Conservation (phyloP, 805 yeast genomes). For the Wickerhamomyces alni region DNA sequence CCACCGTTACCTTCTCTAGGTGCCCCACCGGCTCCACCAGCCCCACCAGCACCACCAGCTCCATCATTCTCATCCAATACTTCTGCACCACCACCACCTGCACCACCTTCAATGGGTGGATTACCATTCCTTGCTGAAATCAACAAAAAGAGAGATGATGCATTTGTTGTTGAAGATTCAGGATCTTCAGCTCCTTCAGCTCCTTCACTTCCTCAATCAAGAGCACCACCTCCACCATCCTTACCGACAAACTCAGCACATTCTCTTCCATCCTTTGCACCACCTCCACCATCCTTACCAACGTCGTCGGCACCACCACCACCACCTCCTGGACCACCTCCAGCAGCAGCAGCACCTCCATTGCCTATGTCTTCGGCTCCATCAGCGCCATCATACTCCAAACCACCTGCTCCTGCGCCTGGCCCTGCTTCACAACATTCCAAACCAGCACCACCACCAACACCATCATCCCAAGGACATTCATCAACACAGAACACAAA, state of each 20-base stretch:
- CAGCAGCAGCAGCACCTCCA: conserved; percentile 5
- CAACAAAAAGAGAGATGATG: conserved; percentile 40
- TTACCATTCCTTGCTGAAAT: conserved; percentile 44
- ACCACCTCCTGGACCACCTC: conserved; percentile 6
- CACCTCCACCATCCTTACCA: conserved; percentile 12
- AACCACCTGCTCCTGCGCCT: conserved; percentile 8
- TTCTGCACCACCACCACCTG: conserved; percentile 6
- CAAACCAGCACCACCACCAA: conserved; percentile 19
- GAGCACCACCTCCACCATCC: conserved; percentile 9
- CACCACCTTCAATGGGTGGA: conserved; percentile 24
- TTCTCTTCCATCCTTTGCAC: conserved; percentile 10
- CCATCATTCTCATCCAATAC: conserved; percentile 12
- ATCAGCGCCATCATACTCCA: not conserved
- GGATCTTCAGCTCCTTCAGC: conserved; percentile 19
- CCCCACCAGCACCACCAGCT: conserved; percentile 2
- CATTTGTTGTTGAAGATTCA: conserved; percentile 33
- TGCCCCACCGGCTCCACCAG: conserved; percentile 3
- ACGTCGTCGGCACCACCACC: conserved; percentile 10
- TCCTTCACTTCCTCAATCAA: conserved; percentile 14
- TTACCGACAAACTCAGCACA: conserved; percentile 15
- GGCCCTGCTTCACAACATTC: conserved; percentile 21
- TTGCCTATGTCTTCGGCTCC: not conserved
- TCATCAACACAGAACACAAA: not conserved
- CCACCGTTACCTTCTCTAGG: conserved; percentile 1
- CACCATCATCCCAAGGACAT: conserved; percentile 7